Evolutionary conservation across 2,329 filamentous ascomycete species (phyloP).

Genomic region (Colletotrichum abscissum): DNA sequence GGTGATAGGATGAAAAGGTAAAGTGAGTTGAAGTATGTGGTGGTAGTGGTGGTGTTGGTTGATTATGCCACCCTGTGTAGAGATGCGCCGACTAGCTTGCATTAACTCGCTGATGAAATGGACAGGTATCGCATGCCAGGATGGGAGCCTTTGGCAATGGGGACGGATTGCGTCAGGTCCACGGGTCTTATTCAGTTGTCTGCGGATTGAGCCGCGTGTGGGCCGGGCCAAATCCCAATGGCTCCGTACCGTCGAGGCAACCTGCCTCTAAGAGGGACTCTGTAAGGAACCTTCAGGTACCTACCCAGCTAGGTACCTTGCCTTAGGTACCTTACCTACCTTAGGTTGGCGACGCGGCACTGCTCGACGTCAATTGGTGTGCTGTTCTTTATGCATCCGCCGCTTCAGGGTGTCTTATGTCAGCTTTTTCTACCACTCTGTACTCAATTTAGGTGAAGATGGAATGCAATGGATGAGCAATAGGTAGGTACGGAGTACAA

Average conservation of each 20-base stretch:
- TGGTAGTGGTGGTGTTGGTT: background rate
- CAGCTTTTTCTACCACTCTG: background rate
- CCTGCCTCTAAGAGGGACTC: background rate
- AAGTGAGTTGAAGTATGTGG: background rate
- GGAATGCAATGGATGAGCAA: background rate
- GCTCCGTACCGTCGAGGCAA: background rate
- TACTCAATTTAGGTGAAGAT: background rate
- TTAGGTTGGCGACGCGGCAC: background rate
- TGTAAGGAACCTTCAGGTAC: too few species aligned
- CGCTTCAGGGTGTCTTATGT: background rate
- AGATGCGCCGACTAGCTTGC: slow-evolving; percentile 7
- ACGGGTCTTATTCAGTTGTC: background rate
- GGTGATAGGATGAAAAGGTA: background rate
- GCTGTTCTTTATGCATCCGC: too few species aligned
- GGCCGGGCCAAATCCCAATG: background rate
- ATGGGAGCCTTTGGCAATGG: background rate
- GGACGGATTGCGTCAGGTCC: slow-evolving; percentile 16
- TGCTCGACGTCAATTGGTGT: background rate
- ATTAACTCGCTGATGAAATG: slow-evolving; percentile 20
- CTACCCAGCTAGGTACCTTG: background rate
- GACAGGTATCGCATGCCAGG: slow-evolving; percentile 19
- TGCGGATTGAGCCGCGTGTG: slow-evolving; percentile 28
- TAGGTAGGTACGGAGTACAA: background rate
- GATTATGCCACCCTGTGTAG: background rate
- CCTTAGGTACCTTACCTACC: too few species aligned